phyloP scores from a whole-genome alignment of 306 rosid genomes.

The Trifolium pratense region DNA sequence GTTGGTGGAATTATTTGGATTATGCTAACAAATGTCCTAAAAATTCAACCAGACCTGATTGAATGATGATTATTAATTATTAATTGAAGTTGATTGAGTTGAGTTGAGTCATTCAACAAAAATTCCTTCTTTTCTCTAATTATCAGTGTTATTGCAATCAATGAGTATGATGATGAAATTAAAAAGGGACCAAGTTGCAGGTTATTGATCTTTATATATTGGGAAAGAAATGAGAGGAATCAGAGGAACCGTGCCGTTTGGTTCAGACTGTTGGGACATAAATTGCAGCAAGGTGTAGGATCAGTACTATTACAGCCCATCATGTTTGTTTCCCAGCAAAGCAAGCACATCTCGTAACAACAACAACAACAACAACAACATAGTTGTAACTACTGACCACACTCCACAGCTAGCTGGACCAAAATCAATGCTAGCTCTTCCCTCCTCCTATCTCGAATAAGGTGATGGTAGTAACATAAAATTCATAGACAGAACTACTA shows the following conservation, averaged over 20 bases:
- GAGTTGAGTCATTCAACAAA: neutral
- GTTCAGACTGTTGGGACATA: constrained; percentile 33
- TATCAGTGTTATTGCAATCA: neutral
- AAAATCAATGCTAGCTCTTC: neutral
- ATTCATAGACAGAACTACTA: too few species aligned
- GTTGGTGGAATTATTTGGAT: too few species aligned
- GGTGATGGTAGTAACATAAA: too few species aligned
- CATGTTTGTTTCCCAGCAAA: constrained; percentile 13
- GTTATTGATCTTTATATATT: constrained; percentile 1
- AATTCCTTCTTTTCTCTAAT: neutral
- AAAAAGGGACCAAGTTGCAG: neutral
- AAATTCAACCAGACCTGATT: too few species aligned
- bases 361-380: neutral
- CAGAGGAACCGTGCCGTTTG: constrained; percentile 26
- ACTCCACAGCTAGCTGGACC: neutral
- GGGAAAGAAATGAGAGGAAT: constrained; percentile 36
- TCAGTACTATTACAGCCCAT: constrained; percentile 17
- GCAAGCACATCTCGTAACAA: neutral
- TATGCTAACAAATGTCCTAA: too few species aligned
- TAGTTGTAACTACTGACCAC: neutral
- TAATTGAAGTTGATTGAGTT: neutral
- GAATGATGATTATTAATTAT: too few species aligned
- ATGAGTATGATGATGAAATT: constrained; percentile 3
- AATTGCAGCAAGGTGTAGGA: neutral
- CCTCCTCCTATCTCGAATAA: too few species aligned